These are phyloP conservation scores for Triticum dicoccoides DNA, from an alignment of 176 grass and related monocot genomes.

Conservation along the genomic window DNA sequence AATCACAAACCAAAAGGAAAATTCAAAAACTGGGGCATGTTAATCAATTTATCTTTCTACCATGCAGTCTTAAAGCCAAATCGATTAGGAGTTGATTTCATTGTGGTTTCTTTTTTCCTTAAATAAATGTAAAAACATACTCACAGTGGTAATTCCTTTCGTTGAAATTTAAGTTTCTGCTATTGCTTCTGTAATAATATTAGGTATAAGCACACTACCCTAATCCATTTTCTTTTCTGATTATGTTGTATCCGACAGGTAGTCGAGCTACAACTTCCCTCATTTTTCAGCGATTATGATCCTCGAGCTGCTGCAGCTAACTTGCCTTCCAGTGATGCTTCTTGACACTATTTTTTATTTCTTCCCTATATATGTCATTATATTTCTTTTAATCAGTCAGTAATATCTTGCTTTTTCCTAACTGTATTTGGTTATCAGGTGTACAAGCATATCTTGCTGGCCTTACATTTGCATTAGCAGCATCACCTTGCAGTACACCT, in stretches of 20 bases:
- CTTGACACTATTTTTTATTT: slow-evolving; percentile 19
- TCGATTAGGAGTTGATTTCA: not conserved
- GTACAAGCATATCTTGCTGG: slow-evolving; percentile 97
- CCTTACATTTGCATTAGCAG: slow-evolving; percentile 94
- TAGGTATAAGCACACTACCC: not conserved
- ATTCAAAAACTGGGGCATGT: not conserved
- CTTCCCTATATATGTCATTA: not conserved
- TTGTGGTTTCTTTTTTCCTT: slow-evolving; percentile 6
- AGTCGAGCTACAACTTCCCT: slow-evolving; percentile 82
- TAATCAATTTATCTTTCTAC: not conserved
- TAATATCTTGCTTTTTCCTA: slow-evolving; percentile 10
- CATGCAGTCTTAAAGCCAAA: not conserved
- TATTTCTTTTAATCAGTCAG: slow-evolving; percentile 6
- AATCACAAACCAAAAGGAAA: slow-evolving; percentile 8
- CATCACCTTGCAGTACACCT: slow-evolving; percentile 97
- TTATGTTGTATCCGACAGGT: slow-evolving; percentile 52
- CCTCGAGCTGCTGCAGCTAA: slow-evolving; percentile 82
- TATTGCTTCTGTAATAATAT: not conserved
- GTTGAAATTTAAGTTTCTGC: not conserved
- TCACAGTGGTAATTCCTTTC: not conserved
- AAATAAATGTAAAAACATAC: not conserved
- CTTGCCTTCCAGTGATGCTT: slow-evolving; percentile 68
- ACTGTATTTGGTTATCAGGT: slow-evolving; percentile 48
- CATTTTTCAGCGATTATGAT: slow-evolving; percentile 94
- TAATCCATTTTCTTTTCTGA: slow-evolving; percentile 22